A percentile compares a stretch with the other conserved stretches of the same genome.
phyloP scores from a whole-genome alignment of 768 basidiomycete species.

The Rickenella mellea region DNA sequence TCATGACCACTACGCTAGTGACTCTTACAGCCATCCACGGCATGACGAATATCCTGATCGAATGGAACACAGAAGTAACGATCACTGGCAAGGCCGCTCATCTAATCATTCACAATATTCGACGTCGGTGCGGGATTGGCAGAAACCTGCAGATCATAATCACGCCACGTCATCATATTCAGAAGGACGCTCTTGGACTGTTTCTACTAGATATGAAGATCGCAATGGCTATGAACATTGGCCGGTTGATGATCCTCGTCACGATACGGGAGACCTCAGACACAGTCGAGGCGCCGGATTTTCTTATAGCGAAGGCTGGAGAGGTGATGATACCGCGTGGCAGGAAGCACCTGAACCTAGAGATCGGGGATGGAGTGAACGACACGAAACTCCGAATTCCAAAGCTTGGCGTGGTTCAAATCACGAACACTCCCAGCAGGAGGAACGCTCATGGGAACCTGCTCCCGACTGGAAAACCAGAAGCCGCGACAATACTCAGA shows the following conservation, averaged over 20 bases:
- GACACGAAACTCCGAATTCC: too few species aligned
- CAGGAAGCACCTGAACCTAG: not conserved
- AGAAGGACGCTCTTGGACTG: conserved; percentile 35
- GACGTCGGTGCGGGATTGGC: conserved; percentile 35
- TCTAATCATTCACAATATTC: conserved; percentile 29
- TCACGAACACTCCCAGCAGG: conserved; percentile 9
- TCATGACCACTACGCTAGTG: conserved; percentile 39
- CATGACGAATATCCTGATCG: conserved; percentile 38
- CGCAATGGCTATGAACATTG: conserved; percentile 33
- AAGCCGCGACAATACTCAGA: conserved; percentile 19
- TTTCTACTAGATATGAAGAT: conserved; percentile 30
- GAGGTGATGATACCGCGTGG: not conserved
- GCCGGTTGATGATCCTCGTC: conserved; percentile 31
- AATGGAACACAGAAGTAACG: conserved; percentile 32
- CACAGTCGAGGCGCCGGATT: conserved; percentile 24
- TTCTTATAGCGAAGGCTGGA: not conserved
- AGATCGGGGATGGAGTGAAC: too few species aligned
- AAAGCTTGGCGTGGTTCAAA: not conserved
- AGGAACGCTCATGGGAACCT: conserved; percentile 15
- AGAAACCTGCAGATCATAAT: conserved; percentile 36
- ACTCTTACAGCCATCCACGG: conserved; percentile 40
- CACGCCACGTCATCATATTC: conserved; percentile 35
- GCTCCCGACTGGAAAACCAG: conserved; percentile 56
- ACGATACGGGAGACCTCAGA: conserved; percentile 28
- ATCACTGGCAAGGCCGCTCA: conserved; percentile 33